These are phyloP conservation scores for Gonium pectorale DNA, from an alignment of 139 green algal species.

Conservation along the genomic window DNA sequence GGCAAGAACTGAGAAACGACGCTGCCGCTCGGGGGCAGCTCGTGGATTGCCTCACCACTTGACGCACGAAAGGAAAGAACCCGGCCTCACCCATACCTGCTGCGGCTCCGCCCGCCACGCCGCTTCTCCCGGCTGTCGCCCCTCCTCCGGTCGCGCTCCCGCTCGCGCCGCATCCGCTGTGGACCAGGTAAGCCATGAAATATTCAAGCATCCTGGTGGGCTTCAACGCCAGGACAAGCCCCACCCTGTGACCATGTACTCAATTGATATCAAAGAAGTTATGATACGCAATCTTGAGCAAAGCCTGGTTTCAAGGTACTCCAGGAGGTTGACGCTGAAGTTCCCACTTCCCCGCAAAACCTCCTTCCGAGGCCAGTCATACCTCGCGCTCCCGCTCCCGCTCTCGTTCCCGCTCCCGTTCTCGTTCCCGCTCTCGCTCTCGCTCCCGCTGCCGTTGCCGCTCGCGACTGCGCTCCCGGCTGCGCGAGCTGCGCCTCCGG, in stretches of 20 bases:
- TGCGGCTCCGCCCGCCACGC: background rate
- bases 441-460: slow-evolving; percentile 10
- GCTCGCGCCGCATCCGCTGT: slow-evolving; percentile 20
- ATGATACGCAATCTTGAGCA: too few relatives aligned
- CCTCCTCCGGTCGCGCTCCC: slow-evolving; percentile 13
- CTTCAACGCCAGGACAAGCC: too few relatives aligned
- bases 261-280: too few relatives aligned
- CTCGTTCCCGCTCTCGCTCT: background rate
- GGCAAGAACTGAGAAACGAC: too few relatives aligned
- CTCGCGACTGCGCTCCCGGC: slow-evolving; percentile 36
- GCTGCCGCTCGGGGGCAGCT: too few relatives aligned
- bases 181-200: background rate
- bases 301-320: too few relatives aligned
- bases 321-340: too few relatives aligned
- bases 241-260: too few relatives aligned
- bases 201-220: background rate
- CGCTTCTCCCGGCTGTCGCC: slow-evolving; percentile 16
- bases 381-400: slow-evolving; percentile 16
- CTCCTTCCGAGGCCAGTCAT: background rate
- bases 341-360: background rate
- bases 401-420: slow-evolving; percentile 26
- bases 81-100: background rate
- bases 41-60: too few relatives aligned
- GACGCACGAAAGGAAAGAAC: background rate
- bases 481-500: slow-evolving; percentile 21